Evolutionary conservation across 352 stramenopile genomes (phyloP), one percentile per base, ranked within the genome.

Genomic region (Pythium coloratum): DNA sequence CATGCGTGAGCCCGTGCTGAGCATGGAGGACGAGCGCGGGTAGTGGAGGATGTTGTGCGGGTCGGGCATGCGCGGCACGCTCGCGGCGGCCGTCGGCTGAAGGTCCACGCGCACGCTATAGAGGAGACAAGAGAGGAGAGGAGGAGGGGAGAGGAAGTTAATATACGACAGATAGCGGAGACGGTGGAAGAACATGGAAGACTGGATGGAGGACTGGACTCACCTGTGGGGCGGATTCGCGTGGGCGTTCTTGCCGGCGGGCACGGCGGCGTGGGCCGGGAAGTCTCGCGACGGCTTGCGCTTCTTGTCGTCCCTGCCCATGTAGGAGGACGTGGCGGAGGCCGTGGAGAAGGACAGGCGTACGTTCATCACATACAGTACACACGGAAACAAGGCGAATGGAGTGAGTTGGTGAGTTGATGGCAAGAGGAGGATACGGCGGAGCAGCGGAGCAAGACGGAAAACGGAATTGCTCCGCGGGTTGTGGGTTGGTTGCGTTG

Each of bases 241-340:
- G 54, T 56, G 44, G 55, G 54, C n/a, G 20, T 74, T 61, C 57
- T 94, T 94, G 58, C 78, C 81, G 26, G 83, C 57, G 3, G 84
- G 86, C 61, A 91, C 74, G 42, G 89, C 67, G n/a, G 84, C 81
- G 56, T 92, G 80, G 18, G 76, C 83, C 14, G 86, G 86, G 67
- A 94, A 91, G 63, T 92, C 85, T 53, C 76, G 69, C 62, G 86
- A 94, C 3, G 86, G 84, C 72, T 94, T 94, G 62, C 86, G 84
- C 81, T 94, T 94, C 78, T 90, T 91, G 76, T 90, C 82, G 64
- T 90, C 80, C 30, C 84, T 89, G 64, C 55, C 49, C 57, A 58
- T 51, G 38, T 61, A 64, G 9, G 55, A n/a, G 16, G 63, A 38
- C 1, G 63, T 55, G 55, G 42, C 62, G n/a, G 55, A 60, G 24